Evolutionary conservation across 2,329 filamentous ascomycete species (phyloP).

Genomic region (Exophiala calicioides): DNA sequence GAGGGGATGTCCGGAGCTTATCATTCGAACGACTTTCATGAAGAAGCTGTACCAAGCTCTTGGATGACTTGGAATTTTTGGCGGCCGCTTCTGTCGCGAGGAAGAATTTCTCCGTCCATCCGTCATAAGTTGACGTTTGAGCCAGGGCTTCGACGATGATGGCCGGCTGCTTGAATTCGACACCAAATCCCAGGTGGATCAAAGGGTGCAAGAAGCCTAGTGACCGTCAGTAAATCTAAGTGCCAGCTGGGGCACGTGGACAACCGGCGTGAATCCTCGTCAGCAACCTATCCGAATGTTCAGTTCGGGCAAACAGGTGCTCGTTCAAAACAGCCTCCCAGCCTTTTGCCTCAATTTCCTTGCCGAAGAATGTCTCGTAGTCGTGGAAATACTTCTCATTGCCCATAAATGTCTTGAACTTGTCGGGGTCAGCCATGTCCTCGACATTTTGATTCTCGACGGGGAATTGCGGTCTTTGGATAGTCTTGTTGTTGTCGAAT

Average conservation of each 20-base stretch:
- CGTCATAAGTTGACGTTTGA: constrained; percentile 66
- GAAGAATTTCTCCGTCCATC: constrained; percentile 25
- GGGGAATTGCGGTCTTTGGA: constrained; percentile 61
- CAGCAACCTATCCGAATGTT: constrained; percentile 68
- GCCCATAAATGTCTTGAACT: constrained; percentile 63
- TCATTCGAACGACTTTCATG: constrained; percentile 59
- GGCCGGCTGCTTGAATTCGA: constrained; percentile 74
- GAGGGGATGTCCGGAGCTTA: constrained; percentile 57
- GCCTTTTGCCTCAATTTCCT: constrained; percentile 65
- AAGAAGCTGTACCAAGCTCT: constrained; percentile 59
- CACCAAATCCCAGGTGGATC: constrained; percentile 76
- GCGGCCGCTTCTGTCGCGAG: constrained; percentile 53
- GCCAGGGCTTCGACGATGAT: constrained; percentile 76
- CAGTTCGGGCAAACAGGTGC: constrained; percentile 68
- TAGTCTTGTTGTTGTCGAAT: constrained; percentile 65
- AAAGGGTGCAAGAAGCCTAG: constrained; percentile 69
- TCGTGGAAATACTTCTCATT: constrained; percentile 67
- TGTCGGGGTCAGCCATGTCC: constrained; percentile 58
- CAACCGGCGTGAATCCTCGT: constrained; percentile 67
- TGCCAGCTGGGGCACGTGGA: constrained; percentile 29
- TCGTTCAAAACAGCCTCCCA: constrained; percentile 52
- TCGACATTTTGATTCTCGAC: constrained; percentile 54
- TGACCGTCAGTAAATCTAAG: constrained; percentile 2
- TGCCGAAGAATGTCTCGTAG: constrained; percentile 75
- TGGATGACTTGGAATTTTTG: constrained; percentile 31